Conservation (phyloP, 164 flowering plant species). For the Aristolochia contorta region DNA sequence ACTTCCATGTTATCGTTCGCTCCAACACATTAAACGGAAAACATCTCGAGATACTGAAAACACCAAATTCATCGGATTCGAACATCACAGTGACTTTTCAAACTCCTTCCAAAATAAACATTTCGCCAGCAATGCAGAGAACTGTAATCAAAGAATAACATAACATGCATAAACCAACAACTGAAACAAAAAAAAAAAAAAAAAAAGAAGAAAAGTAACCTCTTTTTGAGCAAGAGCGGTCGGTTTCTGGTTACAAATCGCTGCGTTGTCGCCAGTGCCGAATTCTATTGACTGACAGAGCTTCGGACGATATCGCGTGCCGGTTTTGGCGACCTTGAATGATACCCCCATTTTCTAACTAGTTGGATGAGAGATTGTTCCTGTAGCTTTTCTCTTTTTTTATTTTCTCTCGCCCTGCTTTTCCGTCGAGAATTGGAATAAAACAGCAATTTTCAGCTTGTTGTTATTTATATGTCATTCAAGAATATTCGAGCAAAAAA, state of each 20-base stretch:
- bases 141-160: neutral
- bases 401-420: too few relatives aligned
- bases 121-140: neutral
- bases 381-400: too few relatives aligned
- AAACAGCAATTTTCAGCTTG: too few relatives aligned
- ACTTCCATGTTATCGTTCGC: too few relatives aligned
- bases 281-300: constrained; percentile 3
- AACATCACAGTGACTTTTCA: neutral
- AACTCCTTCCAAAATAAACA: neutral
- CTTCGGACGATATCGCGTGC: constrained; percentile 22
- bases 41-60: too few relatives aligned
- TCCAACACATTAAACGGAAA: too few relatives aligned
- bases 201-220: neutral
- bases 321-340: constrained; percentile 22
- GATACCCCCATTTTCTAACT: constrained; percentile 24
- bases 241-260: neutral
- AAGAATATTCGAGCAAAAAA: too few relatives aligned
- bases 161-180: neutral
- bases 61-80: too few relatives aligned
- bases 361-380: too few relatives aligned
- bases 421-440: too few relatives aligned
- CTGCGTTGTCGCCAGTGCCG: constrained; percentile 1
- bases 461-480: too few relatives aligned
- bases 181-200: neutral
- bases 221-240: neutral